These are phyloP conservation scores for Apiotrichum siamense DNA, from an alignment of 1,284 basidiomycete species.

Conservation along the genomic window DNA sequence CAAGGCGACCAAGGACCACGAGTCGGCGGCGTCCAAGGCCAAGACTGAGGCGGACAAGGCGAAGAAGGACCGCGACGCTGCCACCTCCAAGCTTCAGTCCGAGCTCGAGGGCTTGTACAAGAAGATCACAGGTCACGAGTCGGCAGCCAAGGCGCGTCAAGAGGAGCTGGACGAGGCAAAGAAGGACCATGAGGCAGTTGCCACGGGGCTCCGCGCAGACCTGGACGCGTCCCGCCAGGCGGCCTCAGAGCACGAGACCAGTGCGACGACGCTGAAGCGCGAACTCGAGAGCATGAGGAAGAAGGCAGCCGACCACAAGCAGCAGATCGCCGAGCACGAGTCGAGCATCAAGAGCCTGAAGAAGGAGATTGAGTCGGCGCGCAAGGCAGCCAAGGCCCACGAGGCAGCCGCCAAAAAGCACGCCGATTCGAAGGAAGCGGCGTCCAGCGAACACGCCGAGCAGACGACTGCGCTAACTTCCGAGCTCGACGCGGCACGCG, in stretches of 20 bases:
- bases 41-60: not conserved
- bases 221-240: conserved; percentile 2
- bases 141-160: not conserved
- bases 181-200: not conserved
- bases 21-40: not conserved
- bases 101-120: conserved; percentile 1
- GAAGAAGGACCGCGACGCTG: not conserved
- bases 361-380: conserved; percentile 2
- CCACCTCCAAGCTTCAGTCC: not conserved
- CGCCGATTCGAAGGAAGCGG: not conserved
- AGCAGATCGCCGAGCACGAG: conserved; percentile 3
- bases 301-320: conserved; percentile 4
- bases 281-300: conserved; percentile 10
- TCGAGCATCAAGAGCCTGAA: conserved; percentile 4
- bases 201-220: not conserved
- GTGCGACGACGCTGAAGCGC: not conserved
- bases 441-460: not conserved
- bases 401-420: conserved; percentile 4
- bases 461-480: not conserved
- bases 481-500: conserved; percentile 4
- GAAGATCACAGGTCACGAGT: conserved; percentile 1
- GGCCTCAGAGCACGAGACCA: conserved; percentile 3
- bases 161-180: conserved; percentile 2
- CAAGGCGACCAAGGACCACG: conserved; percentile 1
- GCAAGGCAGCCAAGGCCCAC: conserved; percentile 1